Conservation (phyloP, 2,329 filamentous ascomycete genomes). For the Annulohypoxylon truncatum region DNA sequence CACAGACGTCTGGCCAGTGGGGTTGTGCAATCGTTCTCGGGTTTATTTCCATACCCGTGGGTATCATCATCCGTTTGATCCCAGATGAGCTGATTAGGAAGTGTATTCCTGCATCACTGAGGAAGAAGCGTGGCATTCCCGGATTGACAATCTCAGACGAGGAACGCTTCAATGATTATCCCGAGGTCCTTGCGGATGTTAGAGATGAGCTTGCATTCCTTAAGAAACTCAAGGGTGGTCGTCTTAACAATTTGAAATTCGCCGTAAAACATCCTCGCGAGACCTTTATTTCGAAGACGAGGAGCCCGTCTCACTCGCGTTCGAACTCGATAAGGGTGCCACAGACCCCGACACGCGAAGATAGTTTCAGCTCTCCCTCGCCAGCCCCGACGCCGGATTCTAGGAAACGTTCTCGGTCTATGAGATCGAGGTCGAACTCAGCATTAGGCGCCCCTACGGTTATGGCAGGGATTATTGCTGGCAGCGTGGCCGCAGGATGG, state of each 20-base stretch:
- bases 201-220: slow-evolving; percentile 84
- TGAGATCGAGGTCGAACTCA: slow-evolving; percentile 73
- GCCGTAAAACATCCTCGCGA: slow-evolving; percentile 80
- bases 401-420: slow-evolving; percentile 74
- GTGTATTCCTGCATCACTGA: slow-evolving; percentile 65
- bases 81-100: slow-evolving; percentile 75
- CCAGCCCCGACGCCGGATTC: slow-evolving; percentile 68
- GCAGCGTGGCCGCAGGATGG: slow-evolving; percentile 80
- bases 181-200: slow-evolving; percentile 77
- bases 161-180: slow-evolving; percentile 74
- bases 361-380: slow-evolving; percentile 61
- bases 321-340: slow-evolving; percentile 72
- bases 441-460: slow-evolving; percentile 79
- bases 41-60: slow-evolving; percentile 85
- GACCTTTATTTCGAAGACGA: slow-evolving; percentile 68
- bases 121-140: slow-evolving; percentile 61
- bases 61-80: slow-evolving; percentile 81
- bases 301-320: slow-evolving; percentile 72
- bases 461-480: slow-evolving; percentile 86
- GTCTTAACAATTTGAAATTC: slow-evolving; percentile 84
- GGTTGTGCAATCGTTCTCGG: slow-evolving; percentile 87
- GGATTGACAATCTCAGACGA: slow-evolving; percentile 73
- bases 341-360: slow-evolving; percentile 70
- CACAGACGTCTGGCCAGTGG: slow-evolving; percentile 82
- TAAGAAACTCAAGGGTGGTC: slow-evolving; percentile 82